Evolutionary conservation across 176 grass and related monocot genomes (phyloP), one percentile per base, ranked within the genome.

Genomic region (Oryza meyeriana): DNA sequence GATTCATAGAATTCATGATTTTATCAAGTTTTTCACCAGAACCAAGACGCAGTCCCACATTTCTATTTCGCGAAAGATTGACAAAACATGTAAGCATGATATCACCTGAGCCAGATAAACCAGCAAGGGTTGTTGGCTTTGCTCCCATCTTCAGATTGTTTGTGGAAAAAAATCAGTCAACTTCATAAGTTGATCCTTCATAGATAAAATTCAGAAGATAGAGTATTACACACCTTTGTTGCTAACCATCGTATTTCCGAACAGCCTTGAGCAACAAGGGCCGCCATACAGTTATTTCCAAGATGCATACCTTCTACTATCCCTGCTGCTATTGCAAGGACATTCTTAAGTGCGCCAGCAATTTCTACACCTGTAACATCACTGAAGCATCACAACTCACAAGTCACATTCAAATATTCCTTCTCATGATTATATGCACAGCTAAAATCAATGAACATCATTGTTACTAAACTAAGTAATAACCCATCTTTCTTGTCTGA

Each of bases 81-180:
- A 94, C 92, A 83, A 98, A 98, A 87, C 95, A 98, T 71, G 92
- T 98, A 79, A 94, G 95, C 95, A 98, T 98, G 75, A 98, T 94
- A 61, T 98, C 92, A 61, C 95, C 95, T 1, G 92, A 91, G 62
- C 95, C 95, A 92, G 92, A 98, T 48, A 98, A 88, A 78, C 95
- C 95, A 92, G 92, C 79, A 72, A 98, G 88, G 31, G 92, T 98
- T 66, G 90, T 93, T 81, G 92, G 78, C 87, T 94, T 94, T 30
- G 90, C 95, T 92, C 95, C 95, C 92, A 94, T 97, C 95, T 97
- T 77, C 65, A 77, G 74, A 73, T 39, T 65, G n/a, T 82, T 57
- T 24, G 7, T 18, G 61, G 39, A 20, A 73, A 44, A 67, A 50
- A 35, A 22, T 70, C 12, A 42, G 79, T 38, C 8, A 40, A 81